Base-by-base conservation (phyloP, 768 basidiomycete species). In the Mycena rosella region DNA sequence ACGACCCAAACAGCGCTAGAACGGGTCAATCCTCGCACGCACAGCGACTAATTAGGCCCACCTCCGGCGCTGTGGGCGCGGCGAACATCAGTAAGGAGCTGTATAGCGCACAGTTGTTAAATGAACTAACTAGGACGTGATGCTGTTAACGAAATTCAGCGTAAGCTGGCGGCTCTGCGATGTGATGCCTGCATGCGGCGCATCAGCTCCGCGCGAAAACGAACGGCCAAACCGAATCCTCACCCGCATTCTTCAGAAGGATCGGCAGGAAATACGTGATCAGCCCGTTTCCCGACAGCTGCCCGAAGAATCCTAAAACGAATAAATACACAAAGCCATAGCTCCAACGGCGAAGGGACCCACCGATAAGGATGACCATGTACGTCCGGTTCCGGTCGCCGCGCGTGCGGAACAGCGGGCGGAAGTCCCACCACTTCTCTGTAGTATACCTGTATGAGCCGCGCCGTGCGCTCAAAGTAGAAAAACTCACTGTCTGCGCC, bases 391-490 rank as follows among this genome's bases (percentile, higher is more conserved):
- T 84, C 56, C 86, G 77, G 73, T 84, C 82, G 11, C 80, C 82
- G 10, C 77, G 75, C 38, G 80, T 85, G 45, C 76, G 79, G 77
- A 88, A 87, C 26, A 88, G 74, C 14, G 83, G 81, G 44, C 84
- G 76, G 78, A 86, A 88, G 73, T 88, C 86, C 87, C 87, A 89
- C 81, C 83, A 88, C 34, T 75, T 74, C 67, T 85, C 84, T 84
- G 60, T 5, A 42, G 14, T 55, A 40, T 36, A 44, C 38, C 38
- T 15, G 14, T 15, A 29, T 18, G 36, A 30, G 14, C 6, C 30
- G 22, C 17, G n/a, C 30, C 26, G 68, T 59, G 45, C 34, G n/a
- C 18, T 9, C 29, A 47, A 38, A 24, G 15, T 22, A 2, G 17
- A 22, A 18, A 36, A 24, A 76, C 82, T 45, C 62, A 86, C 83